These are phyloP conservation scores for Mrakia frigida DNA, from an alignment of 768 basidiomycete species.

Conservation along the genomic window DNA sequence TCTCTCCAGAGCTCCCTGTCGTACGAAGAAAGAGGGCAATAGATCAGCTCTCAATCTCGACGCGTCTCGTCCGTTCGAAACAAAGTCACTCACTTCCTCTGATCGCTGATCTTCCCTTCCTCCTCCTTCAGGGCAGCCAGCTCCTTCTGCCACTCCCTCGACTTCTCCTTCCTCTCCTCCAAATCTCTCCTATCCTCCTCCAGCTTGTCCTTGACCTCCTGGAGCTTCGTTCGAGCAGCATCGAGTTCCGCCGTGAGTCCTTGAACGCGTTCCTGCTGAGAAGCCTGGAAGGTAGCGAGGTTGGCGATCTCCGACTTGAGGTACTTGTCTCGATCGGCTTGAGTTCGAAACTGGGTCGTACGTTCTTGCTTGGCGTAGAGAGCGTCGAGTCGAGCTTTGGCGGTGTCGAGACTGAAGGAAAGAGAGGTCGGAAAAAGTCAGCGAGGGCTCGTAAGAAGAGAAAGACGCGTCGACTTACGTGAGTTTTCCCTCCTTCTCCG, in stretches of 20 bases:
- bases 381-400: slow-evolving; percentile 62
- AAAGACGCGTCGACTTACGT: slow-evolving; percentile 38
- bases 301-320: slow-evolving; percentile 72
- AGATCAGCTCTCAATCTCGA: neutral
- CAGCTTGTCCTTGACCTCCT: slow-evolving; percentile 52
- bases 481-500: slow-evolving; percentile 50
- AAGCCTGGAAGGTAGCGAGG: slow-evolving; percentile 55
- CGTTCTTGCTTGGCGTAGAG: slow-evolving; percentile 90
- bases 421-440: neutral
- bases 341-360: slow-evolving; percentile 73
- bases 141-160: slow-evolving; percentile 58
- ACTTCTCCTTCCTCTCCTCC: slow-evolving; percentile 55
- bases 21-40: neutral
- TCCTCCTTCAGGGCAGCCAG: slow-evolving; percentile 54
- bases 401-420: slow-evolving; percentile 60
- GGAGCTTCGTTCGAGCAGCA: slow-evolving; percentile 41
- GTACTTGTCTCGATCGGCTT: slow-evolving; percentile 74
- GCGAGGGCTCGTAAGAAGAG: neutral
- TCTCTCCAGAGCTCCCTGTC: slow-evolving; percentile 82
- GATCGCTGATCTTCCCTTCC: slow-evolving; percentile 60
- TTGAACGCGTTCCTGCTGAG: slow-evolving; percentile 57
- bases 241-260: slow-evolving; percentile 45
- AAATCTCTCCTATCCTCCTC: slow-evolving; percentile 53
- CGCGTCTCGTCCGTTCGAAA: neutral
- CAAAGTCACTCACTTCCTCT: slow-evolving; percentile 58